Conservation (phyloP, 179 eudicot genomes). For the Beta lomatogona region DNA sequence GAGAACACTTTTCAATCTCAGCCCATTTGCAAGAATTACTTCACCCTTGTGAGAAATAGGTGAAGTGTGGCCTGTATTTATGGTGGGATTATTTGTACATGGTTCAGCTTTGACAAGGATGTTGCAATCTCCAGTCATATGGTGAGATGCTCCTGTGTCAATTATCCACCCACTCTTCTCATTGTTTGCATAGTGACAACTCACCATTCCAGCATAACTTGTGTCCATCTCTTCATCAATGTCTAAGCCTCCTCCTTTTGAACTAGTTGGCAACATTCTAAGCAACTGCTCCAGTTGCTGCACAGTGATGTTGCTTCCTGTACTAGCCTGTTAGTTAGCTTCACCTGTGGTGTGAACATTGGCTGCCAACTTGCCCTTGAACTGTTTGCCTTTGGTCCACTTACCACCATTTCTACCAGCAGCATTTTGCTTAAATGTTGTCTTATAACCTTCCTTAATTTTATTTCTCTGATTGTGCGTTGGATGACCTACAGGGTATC, state of each 20-base stretch:
- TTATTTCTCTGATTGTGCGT: no score
- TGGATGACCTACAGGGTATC: no score
- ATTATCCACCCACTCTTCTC: background rate
- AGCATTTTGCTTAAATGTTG: background rate
- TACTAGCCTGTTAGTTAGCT: background rate
- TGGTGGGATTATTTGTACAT: background rate
- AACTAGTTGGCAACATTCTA: no score
- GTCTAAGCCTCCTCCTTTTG: background rate
- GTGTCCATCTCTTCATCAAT: background rate
- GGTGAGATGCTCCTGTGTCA: conserved; percentile 14
- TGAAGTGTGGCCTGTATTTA: background rate
- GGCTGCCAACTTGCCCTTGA: no score
- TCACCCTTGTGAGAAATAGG: background rate
- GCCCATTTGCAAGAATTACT: background rate
- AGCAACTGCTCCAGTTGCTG: background rate
- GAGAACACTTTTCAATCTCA: background rate
- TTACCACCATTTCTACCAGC: no score
- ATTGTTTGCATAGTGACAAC: background rate
- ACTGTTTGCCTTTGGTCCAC: no score
- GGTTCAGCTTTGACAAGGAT: rapidly evolving
- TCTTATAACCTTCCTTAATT: no score
- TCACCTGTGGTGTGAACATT: background rate
- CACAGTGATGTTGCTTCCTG: background rate
- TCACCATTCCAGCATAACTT: background rate
- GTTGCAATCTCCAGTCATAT: background rate